These are phyloP conservation scores for Eucalyptus viminalis DNA, from an alignment of 345 rosid genomes.

Conservation along the genomic window DNA sequence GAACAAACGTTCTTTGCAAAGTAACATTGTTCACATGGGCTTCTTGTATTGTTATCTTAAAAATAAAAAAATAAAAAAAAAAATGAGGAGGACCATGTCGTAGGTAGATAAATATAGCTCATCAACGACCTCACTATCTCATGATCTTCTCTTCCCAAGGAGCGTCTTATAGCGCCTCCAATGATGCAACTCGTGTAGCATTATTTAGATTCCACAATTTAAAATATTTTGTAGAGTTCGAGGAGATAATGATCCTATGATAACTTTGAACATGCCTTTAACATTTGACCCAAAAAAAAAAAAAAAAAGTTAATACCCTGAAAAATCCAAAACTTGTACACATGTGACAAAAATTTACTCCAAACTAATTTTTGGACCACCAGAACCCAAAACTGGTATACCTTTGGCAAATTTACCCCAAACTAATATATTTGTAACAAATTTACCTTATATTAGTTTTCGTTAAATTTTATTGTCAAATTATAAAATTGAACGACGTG, in stretches of 20 bases:
- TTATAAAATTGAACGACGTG: too few relatives aligned
- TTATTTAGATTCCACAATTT: not conserved
- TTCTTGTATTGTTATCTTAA: not conserved
- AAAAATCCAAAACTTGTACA: rapidly evolving
- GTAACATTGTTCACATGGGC: not conserved
- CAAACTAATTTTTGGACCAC: too few relatives aligned
- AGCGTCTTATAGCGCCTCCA: not conserved
- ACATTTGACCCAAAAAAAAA: too few relatives aligned
- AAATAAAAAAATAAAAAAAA: not conserved
- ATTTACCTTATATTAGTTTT: too few relatives aligned
- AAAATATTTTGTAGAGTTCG: not conserved
- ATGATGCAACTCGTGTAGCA: not conserved
- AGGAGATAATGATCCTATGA: not conserved
- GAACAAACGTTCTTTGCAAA: not conserved
- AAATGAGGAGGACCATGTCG: not conserved
- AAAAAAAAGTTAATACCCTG: rapidly evolving
- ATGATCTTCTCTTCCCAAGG: not conserved
- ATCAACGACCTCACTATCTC: not conserved
- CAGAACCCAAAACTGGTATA: too few relatives aligned
- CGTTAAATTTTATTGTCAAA: too few relatives aligned
- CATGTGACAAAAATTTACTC: too few relatives aligned
- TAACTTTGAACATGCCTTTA: not conserved
- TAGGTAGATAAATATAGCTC: not conserved
- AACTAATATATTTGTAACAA: too few relatives aligned
- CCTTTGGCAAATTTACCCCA: too few relatives aligned